Base-by-base conservation (phyloP, 306 rosid species). In the Neltuma alba region DNA sequence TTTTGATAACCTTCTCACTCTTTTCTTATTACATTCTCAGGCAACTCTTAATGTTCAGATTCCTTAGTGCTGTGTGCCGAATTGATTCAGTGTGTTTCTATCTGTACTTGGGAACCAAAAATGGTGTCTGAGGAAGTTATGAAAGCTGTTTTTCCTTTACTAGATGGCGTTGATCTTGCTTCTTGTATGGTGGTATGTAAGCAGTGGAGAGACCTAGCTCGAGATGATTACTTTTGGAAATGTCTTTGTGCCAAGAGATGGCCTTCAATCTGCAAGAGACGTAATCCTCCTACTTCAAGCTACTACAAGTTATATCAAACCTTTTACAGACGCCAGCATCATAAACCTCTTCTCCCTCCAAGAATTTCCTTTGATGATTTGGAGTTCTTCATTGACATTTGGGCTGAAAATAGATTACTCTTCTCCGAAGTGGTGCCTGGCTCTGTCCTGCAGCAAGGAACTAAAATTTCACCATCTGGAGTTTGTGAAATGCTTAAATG, bases 171-270 rank as follows among this genome's bases (percentile, higher is more conserved):
- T 83, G 98, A 93, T 75, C 98, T 96, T 79, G 94, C 93, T 70
- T 91, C 90, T 30, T 91, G 93, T 77, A 91, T 96, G 97, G 86
- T 60, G 75, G 98, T 93, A 41, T 89, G 87, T 80, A 91, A 83
- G 91, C 96, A 85, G 72, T 96, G 98, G 99, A 96, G 88, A 78
- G 91, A 87, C 71, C 61, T 89, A 38, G 98, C 94, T 28, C 82
- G 80, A 58, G 98, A 93, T 77, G 99, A 93, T 85, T 96, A 87
- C 91, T 89, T 93, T 38, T 96, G 98, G 98, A 96, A 96, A 83
- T 90, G 99, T 78, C 25, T 77, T 27, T 93, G 97, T 81, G 94
- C 92, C 80, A 89, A 90, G 88, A 91, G 88, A 81, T 93, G 99
- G 98, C 99, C 99, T 63, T 96, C 99, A 7, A 85, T 88, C 74